Conservation (phyloP, 2,329 filamentous ascomycete species). For the Claviceps quebecensis region DNA sequence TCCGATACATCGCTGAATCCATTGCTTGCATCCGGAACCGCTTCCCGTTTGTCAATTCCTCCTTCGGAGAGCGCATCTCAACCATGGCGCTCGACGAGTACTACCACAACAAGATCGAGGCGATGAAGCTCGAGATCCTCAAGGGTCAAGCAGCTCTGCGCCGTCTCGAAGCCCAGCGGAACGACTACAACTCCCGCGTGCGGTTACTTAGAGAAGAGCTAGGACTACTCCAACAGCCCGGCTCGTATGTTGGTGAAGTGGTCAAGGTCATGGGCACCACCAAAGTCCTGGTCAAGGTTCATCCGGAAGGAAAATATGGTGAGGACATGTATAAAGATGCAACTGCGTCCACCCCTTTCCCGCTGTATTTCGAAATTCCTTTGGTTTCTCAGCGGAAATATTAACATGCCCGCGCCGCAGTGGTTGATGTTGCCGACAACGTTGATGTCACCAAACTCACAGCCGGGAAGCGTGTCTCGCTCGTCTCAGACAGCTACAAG, state of each 20-base stretch:
- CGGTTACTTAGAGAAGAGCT: slow-evolving; percentile 90
- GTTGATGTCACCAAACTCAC: slow-evolving; percentile 95
- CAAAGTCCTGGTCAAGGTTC: slow-evolving; percentile 97
- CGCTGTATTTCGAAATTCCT: too few relatives aligned
- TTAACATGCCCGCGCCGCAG: slow-evolving; percentile 29
- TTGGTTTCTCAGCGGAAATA: not conserved
- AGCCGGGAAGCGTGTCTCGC: slow-evolving; percentile 89
- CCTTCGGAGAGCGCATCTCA: not conserved
- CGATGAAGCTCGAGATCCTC: slow-evolving; percentile 99
- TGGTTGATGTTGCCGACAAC: slow-evolving; percentile 87
- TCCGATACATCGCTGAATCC: too few relatives aligned
- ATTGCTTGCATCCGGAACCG: not conserved
- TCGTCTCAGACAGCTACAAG: slow-evolving; percentile 96
- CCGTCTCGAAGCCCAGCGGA: slow-evolving; percentile 90
- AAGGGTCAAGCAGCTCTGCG: slow-evolving; percentile 93
- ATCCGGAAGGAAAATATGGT: slow-evolving; percentile 99
- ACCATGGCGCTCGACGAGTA: slow-evolving; percentile 98
- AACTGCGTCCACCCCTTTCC: too few relatives aligned
- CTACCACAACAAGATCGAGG: slow-evolving; percentile 99
- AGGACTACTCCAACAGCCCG: slow-evolving; percentile 87
- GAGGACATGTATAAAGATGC: slow-evolving; percentile 17
- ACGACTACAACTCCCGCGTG: slow-evolving; percentile 98
- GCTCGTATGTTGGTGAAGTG: slow-evolving; percentile 97
- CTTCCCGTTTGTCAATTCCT: not conserved
- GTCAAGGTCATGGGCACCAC: slow-evolving; percentile 99